A percentile compares a stretch with the other conserved stretches of the same genome.
phyloP scores from a whole-genome alignment of 306 rosid genomes.

The Arachis stenosperma region DNA sequence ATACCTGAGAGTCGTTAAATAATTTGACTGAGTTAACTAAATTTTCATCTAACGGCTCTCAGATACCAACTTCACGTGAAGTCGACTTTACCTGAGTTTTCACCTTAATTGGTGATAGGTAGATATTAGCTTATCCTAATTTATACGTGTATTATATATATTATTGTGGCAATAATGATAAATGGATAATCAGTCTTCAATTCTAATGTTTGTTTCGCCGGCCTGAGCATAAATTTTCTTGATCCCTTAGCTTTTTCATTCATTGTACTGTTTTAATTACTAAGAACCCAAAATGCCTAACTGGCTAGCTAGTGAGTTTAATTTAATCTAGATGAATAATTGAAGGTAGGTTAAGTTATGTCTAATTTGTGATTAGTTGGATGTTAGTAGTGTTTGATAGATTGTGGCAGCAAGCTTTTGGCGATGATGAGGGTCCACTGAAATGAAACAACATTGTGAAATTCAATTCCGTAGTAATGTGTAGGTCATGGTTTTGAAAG shows the following conservation, averaged over 20 bases:
- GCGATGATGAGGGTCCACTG: background rate
- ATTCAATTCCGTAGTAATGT: background rate
- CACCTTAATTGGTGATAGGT: too few species aligned
- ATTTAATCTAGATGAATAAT: background rate
- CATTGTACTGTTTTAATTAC: background rate
- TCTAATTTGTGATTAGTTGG: background rate
- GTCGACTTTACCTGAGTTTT: too few species aligned
- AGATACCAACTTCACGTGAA: too few species aligned
- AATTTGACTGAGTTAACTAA: too few species aligned
- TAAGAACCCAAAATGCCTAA: background rate
- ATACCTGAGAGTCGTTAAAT: too few species aligned
- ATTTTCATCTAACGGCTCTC: too few species aligned
- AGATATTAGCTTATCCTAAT: background rate
- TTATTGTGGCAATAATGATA: constrained; percentile 4
- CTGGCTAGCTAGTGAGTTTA: background rate
- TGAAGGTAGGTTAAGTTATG: background rate
- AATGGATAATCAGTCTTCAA: background rate
- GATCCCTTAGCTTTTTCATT: background rate
- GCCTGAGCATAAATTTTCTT: background rate
- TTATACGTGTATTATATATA: background rate
- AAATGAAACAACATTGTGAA: constrained; percentile 1
- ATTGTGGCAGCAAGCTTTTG: background rate
- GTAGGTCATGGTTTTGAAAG: background rate
- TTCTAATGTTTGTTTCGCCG: background rate
- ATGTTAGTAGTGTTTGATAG: background rate